phyloP scores from a whole-genome alignment of 2,329 filamentous ascomycete genomes.

The Fusarium tricinctum region DNA sequence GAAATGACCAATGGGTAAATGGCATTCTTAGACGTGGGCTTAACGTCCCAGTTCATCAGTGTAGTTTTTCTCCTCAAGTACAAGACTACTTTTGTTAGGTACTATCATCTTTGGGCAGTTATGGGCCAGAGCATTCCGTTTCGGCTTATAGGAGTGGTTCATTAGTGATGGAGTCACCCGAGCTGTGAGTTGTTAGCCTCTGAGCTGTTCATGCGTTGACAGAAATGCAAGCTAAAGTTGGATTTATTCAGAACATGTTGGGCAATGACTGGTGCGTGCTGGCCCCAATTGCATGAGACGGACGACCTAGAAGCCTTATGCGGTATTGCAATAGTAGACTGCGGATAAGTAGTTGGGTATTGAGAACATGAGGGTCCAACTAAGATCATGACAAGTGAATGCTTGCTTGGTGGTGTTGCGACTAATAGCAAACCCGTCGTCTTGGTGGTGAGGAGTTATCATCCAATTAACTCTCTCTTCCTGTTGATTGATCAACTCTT shows the following conservation, averaged over 20 bases:
- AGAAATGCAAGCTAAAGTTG: constrained; percentile 21
- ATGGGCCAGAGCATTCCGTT: constrained; percentile 13
- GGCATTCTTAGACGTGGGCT: constrained; percentile 37
- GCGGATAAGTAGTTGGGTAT: not conserved
- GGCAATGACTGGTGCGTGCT: constrained; percentile 8
- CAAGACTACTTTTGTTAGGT: not conserved
- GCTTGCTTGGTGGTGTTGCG: not conserved
- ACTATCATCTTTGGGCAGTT: not conserved
- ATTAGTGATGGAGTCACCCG: constrained; percentile 30
- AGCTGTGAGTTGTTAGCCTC: constrained; percentile 40
- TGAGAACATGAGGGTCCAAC: not conserved
- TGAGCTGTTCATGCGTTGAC: constrained; percentile 44
- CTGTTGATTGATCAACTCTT: constrained; percentile 6
- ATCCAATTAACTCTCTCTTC: constrained; percentile 7
- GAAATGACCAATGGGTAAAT: constrained; percentile 32
- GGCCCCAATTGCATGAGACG: constrained; percentile 23
- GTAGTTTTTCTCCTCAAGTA: not conserved
- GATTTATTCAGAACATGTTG: constrained; percentile 8
- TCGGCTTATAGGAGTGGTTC: constrained; percentile 10
- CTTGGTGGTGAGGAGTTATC: not conserved
- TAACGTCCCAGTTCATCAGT: constrained; percentile 33
- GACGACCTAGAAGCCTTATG: not conserved
- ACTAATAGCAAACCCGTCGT: not conserved
- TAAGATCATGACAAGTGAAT: not conserved
- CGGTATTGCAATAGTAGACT: not conserved